Conservation (phyloP, 768 basidiomycete species). For the Xanthoconium purpureum region DNA sequence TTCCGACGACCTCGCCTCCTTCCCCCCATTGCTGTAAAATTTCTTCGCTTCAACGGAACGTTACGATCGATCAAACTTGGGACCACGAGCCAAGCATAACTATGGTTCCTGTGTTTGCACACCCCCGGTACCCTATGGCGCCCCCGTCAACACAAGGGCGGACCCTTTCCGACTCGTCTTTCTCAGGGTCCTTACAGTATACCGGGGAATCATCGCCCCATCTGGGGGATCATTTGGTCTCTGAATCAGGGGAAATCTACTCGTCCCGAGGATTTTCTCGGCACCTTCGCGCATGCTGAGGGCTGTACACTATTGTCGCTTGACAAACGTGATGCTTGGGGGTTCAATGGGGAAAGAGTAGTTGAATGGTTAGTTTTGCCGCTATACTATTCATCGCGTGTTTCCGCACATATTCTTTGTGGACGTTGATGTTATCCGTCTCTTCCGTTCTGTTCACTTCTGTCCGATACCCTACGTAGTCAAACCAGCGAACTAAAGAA, state of each 20-base stretch:
- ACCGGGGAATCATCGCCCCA: background rate
- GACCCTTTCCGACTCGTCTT: background rate
- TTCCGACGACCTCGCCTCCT: background rate
- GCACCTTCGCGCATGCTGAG: constrained; percentile 1
- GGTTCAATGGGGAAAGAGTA: background rate
- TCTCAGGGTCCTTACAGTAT: background rate
- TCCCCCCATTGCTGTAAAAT: background rate
- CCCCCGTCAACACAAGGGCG: constrained; percentile 2
- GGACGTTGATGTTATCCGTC: background rate
- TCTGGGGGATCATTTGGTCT: background rate
- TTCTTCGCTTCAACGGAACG: constrained; percentile 1
- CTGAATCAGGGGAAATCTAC: constrained; percentile 4
- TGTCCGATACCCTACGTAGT: background rate
- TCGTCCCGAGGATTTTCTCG: background rate
- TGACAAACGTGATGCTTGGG: constrained; percentile 1
- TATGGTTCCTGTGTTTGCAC: background rate
- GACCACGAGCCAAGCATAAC: background rate
- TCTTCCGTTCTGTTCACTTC: background rate
- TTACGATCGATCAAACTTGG: background rate
- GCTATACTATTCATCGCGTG: background rate
- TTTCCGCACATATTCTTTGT: background rate
- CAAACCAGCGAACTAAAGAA: background rate
- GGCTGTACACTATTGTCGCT: background rate
- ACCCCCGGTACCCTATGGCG: background rate
- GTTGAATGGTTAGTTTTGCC: background rate